Base-by-base conservation (phyloP, 2,329 filamentous ascomycete species). In the Phaeosphaeriaceae sp. region DNA sequence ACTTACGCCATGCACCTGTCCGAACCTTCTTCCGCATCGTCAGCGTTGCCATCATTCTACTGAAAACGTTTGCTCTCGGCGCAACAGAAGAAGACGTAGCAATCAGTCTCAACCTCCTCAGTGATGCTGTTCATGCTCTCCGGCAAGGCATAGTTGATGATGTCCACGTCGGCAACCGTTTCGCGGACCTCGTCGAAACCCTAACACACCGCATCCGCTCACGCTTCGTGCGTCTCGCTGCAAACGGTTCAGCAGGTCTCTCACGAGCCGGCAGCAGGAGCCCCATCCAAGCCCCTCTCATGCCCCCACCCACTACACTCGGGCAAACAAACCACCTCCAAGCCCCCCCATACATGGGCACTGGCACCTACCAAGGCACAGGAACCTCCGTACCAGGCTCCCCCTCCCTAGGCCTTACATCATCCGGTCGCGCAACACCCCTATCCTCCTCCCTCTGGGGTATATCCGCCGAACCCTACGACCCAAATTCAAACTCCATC, bases 21-120 rank as follows among this genome's bases (percentile, higher is more conserved):
- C 82, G 90, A 38, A 93, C 90, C 0, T 93, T 93, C 70, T 92
- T 94, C 76, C 85, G 90, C 48, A 93, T 94, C 68, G 90, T 93
- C 57, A 90, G 87, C 49, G 89, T 90, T 3, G 88, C 89, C 54
- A 92, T 93, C 83, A 92, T 94, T 65, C 73, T 94, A 15, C 81
- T 94, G 41, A 94, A 87, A 76, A 93, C 90, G 0, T 93, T 94
- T 71, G 89, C 89, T 0, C 80, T 94, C 1, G 90, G 90, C 15
- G 89, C 89, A 1, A 87, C 88, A 1, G 88, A 90, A 61, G 86
- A 86, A 46, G 89, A 94, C 58, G 87, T 93, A 20, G 85, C 87
- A 63, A 80, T 88, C 38, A 90, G 87, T 55, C 87, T 94, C 23
- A 81, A 82, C 6, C 78, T 94, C 21, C 88, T 94, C 78, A 88